These are phyloP conservation scores for Eutrema heterophyllum DNA, from an alignment of 345 rosid species.

Conservation along the genomic window DNA sequence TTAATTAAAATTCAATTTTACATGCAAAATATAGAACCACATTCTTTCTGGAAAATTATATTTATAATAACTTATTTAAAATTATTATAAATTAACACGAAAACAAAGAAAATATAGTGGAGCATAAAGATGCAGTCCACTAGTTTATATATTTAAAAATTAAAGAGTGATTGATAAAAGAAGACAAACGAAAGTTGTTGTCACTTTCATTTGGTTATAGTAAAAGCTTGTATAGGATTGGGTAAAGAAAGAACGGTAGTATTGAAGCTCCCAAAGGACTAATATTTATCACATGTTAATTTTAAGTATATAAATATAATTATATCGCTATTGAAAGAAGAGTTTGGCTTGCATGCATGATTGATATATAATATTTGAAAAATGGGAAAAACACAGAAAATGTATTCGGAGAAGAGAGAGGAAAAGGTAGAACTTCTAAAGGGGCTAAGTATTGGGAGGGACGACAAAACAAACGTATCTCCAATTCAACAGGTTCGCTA, in stretches of 20 bases:
- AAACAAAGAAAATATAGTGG: neutral
- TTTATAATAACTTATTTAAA: neutral
- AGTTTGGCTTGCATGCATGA: constrained; percentile 7
- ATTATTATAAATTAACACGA: neutral
- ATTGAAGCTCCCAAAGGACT: neutral
- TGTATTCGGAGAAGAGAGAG: constrained; percentile 59
- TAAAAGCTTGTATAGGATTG: neutral
- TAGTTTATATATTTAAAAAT: neutral
- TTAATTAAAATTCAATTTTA: neutral
- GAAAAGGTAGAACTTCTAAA: constrained; percentile 61
- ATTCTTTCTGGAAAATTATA: neutral
- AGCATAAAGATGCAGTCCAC: constrained; percentile 11
- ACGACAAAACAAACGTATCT: constrained; percentile 37
- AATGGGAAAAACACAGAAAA: constrained; percentile 40
- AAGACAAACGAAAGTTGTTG: neutral
- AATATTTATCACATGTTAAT: neutral
- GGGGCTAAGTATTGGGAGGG: constrained; percentile 49
- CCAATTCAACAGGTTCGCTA: constrained; percentile 62
- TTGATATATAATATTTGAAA: neutral
- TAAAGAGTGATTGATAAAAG: neutral
- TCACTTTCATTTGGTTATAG: constrained; percentile 4
- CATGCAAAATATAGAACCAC: neutral
- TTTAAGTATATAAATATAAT: neutral
- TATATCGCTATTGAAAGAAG: neutral
- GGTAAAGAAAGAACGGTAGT: too few species aligned